phyloP scores from a whole-genome alignment of 2,329 filamentous ascomycete species.

The Colletotrichum musae region DNA sequence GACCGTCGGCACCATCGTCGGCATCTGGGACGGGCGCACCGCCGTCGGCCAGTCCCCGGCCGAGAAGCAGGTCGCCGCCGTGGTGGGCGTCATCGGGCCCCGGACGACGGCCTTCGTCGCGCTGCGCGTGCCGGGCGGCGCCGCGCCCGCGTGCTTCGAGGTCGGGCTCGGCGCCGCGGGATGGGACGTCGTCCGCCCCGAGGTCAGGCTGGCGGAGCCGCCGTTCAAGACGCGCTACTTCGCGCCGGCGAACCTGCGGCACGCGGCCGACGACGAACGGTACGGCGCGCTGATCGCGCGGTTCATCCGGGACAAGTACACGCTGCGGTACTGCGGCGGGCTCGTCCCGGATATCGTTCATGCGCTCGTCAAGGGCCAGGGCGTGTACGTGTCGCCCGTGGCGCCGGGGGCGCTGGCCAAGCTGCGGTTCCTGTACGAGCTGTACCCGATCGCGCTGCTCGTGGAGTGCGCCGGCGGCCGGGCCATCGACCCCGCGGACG shows the following conservation, averaged over 20 bases:
- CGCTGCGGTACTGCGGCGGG: slow-evolving; percentile 72
- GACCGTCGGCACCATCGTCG: slow-evolving; percentile 72
- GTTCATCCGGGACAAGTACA: slow-evolving; percentile 69
- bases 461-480: slow-evolving; percentile 72
- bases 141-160: slow-evolving; percentile 63
- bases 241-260: slow-evolving; percentile 73
- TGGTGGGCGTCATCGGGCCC: slow-evolving; percentile 69
- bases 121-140: slow-evolving; percentile 59
- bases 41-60: slow-evolving; percentile 58
- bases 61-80: slow-evolving; percentile 61
- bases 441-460: slow-evolving; percentile 72
- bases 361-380: slow-evolving; percentile 72
- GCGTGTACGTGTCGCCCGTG: slow-evolving; percentile 72
- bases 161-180: slow-evolving; percentile 52
- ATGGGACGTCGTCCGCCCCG: slow-evolving; percentile 57
- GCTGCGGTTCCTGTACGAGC: slow-evolving; percentile 71
- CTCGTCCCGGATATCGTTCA: slow-evolving; percentile 74
- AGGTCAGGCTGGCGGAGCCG: slow-evolving; percentile 54
- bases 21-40: slow-evolving; percentile 68
- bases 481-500: slow-evolving; percentile 65
- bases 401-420: slow-evolving; percentile 67
- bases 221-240: slow-evolving; percentile 70
- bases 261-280: slow-evolving; percentile 63
- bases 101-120: slow-evolving; percentile 70
- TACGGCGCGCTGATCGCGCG: slow-evolving; percentile 66